These are phyloP conservation scores for Claviceps monticola DNA, from an alignment of 2,329 filamentous ascomycete species.

Conservation along the genomic window DNA sequence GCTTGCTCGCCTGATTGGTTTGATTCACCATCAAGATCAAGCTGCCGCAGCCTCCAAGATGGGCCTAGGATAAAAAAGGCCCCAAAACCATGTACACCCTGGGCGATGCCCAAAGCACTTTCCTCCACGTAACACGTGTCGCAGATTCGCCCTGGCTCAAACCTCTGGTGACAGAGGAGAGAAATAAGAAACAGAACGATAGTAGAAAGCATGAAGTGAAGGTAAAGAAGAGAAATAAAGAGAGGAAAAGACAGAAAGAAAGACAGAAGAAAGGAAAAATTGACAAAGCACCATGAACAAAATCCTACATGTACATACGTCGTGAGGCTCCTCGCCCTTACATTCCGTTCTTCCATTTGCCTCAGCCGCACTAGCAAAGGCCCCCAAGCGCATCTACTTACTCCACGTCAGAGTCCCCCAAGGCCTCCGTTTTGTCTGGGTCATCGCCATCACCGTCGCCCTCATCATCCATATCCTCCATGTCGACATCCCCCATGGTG, in stretches of 20 bases:
- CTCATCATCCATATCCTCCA: constrained; percentile 33
- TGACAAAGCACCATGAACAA: background rate
- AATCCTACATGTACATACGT: background rate
- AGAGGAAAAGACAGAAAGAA: background rate
- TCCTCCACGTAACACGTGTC: no score
- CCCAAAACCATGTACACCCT: no score
- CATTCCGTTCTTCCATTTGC: no score
- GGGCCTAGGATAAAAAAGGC: no score
- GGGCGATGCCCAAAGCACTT: no score
- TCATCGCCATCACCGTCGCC: constrained; percentile 36
- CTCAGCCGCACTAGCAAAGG: no score
- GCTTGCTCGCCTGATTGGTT: background rate
- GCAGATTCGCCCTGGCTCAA: no score
- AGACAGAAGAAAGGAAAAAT: background rate
- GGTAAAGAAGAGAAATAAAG: no score
- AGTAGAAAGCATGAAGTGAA: no score
- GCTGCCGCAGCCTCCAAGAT: no score
- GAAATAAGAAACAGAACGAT: no score
- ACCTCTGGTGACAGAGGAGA: no score
- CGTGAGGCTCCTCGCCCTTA: background rate
- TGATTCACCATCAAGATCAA: background rate
- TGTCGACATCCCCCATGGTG: constrained; percentile 38
- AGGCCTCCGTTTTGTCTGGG: constrained; percentile 22
- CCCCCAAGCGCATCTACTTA: constrained; percentile 4
- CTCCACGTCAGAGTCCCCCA: constrained; percentile 23